Conservation (phyloP, 176 grass and related monocot genomes). For the Dendrocalamus sinicus region DNA sequence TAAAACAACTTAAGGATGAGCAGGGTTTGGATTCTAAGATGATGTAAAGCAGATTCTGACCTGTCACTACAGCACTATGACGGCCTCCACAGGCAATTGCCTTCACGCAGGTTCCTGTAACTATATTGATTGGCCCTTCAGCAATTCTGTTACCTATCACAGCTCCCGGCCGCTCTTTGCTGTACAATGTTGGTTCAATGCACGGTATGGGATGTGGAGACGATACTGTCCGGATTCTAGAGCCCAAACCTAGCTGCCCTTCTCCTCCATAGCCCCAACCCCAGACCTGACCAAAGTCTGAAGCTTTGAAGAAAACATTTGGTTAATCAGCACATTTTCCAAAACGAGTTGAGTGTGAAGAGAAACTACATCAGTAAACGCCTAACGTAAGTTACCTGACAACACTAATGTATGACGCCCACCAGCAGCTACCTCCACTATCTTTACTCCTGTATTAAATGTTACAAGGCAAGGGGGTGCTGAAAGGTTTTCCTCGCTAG, state of each 20-base stretch:
- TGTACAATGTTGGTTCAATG: constrained; percentile 69
- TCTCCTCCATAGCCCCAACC: constrained; percentile 99
- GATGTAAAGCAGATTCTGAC: constrained; percentile 39
- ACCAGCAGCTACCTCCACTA: constrained; percentile 82
- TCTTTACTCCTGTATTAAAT: constrained; percentile 78
- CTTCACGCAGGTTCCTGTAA: constrained; percentile 73
- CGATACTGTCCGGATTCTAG: constrained; percentile 79
- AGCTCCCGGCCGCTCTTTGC: constrained; percentile 60
- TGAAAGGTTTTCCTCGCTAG: constrained; percentile 85
- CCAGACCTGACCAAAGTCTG: constrained; percentile 96
- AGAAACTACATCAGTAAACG: background rate
- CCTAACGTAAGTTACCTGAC: constrained; percentile 70
- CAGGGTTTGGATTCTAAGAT: background rate
- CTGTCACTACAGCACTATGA: constrained; percentile 93
- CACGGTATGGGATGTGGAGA: constrained; percentile 88
- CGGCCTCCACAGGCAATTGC: constrained; percentile 95
- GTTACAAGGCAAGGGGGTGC: constrained; percentile 83
- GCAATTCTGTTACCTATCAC: constrained; percentile 64
- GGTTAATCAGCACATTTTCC: constrained; percentile 39
- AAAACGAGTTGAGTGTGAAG: background rate
- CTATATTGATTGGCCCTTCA: constrained; percentile 62
- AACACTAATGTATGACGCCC: constrained; percentile 92
- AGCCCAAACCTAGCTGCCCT: constrained; percentile 94
- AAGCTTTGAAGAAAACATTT: constrained; percentile 55
- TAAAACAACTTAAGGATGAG: background rate